Evolutionary conservation across 306 rosid species (phyloP).

Genomic region (Vicia sativa): DNA sequence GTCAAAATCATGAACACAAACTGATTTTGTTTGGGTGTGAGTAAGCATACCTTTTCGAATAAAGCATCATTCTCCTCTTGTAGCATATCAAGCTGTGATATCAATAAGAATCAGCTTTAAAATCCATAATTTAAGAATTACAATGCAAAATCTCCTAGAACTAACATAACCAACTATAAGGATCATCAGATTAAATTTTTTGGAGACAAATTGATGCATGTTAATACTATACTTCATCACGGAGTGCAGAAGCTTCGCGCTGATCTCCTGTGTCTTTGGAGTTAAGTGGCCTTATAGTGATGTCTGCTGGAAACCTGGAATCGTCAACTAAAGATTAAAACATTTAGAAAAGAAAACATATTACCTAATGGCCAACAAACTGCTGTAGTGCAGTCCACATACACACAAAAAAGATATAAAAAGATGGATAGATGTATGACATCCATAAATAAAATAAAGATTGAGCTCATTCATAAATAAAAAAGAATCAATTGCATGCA

Average conservation of each 20-base stretch:
- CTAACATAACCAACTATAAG: slow-evolving; percentile 31
- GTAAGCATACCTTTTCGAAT: slow-evolving; percentile 67
- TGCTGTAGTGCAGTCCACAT: slow-evolving; percentile 15
- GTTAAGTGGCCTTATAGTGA: slow-evolving; percentile 55
- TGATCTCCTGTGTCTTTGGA: slow-evolving; percentile 66
- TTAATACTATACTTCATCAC: slow-evolving; percentile 76
- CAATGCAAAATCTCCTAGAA: slow-evolving; percentile 28
- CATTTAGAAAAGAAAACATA: neutral
- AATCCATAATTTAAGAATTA: slow-evolving; percentile 22
- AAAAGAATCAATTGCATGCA: slow-evolving; percentile 29
- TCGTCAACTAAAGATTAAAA: slow-evolving; percentile 20
- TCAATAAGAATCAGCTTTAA: slow-evolving; percentile 41
- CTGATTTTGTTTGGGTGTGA: slow-evolving; percentile 10
- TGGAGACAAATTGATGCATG: slow-evolving; percentile 34
- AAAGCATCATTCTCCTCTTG: slow-evolving; percentile 76
- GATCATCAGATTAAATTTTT: slow-evolving; percentile 26
- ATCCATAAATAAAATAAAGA: slow-evolving; percentile 16
- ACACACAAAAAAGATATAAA: neutral
- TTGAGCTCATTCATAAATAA: slow-evolving; percentile 11
- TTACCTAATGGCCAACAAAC: slow-evolving; percentile 30
- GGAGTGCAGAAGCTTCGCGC: slow-evolving; percentile 95
- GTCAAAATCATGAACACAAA: slow-evolving; percentile 37
- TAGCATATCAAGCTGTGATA: slow-evolving; percentile 95
- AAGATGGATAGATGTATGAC: slow-evolving; percentile 18
- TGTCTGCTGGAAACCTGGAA: slow-evolving; percentile 73